Base-by-base conservation (phyloP, 768 basidiomycete genomes). In the Pulveroboletus sp. region DNA sequence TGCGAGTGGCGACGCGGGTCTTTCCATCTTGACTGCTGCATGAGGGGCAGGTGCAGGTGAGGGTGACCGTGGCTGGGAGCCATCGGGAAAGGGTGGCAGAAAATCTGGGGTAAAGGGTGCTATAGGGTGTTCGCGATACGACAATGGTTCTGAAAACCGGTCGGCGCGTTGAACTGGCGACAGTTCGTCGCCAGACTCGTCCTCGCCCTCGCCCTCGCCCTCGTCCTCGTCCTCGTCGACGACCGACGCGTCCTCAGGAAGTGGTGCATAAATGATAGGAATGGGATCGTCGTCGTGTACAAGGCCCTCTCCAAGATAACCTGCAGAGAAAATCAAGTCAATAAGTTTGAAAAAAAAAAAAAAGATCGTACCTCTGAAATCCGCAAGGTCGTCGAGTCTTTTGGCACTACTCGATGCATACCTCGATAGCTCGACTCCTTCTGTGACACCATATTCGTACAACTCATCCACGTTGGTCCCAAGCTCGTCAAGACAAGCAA, bases 381-480 rank as follows among this genome's bases (percentile, higher is more conserved):
- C 89, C 44, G 75, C 71, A 61, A 91, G 67, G 62, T 90, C 88
- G 63, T 90, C 87, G 11, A 81, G 72, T 57, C 87, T 73, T 57
- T 84, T 74, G 35, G 73, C 72, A 5, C 82, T 81, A 62, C 82
- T 80, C 5, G 79, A 66, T 6, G 82, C 80, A 64, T 89, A 89
- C 31, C 84, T 77, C 21, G 77, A 74, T 49, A 90, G 64, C 57
- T 91, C 89, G 58, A 72, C 72, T 17, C 78, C 87, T 65, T 91
- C 89, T 1, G 78, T 71, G n/a, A 68, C 62, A 44, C 75, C 77
- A 58, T 87, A 90, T 49, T 85, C 84, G 21, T 61, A 69, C 45
- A 93, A 69, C 63, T 93, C 90, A 8, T 86, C 79, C 20, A 88
- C 48, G 36, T 74, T 77, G 1, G 88, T 75, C 16, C 90, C 90